Percentiles rank a stretch among this genome's conserved stretches.
Conservation (phyloP, 352 stramenopile genomes). For the Pilasporangium apinafurcum region DNA sequence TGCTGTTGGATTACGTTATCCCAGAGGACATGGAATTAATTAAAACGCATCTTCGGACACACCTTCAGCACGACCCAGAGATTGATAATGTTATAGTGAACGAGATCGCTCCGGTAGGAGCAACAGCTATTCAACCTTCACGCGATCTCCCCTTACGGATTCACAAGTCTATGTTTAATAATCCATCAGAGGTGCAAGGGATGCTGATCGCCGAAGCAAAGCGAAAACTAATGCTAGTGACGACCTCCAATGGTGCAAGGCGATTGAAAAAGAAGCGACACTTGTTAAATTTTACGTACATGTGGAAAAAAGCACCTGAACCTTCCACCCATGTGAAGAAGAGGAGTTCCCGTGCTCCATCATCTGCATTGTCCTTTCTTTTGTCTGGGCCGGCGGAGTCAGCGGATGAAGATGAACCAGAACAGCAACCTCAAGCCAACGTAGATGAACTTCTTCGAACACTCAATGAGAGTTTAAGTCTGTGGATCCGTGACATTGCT, state of each 20-base stretch:
- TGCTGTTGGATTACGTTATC: conserved; percentile 58
- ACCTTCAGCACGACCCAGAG: conserved; percentile 35
- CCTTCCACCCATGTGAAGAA: conserved; percentile 63
- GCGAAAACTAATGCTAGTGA: conserved; percentile 76
- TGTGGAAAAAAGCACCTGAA: conserved; percentile 78
- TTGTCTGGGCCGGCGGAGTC: conserved; percentile 66
- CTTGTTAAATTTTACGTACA: conserved; percentile 63
- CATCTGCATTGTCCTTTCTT: conserved; percentile 75
- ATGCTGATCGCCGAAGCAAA: conserved; percentile 76
- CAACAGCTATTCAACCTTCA: conserved; percentile 29
- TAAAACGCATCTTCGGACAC: conserved; percentile 45
- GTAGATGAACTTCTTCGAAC: conserved; percentile 38
- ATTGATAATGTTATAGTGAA: conserved; percentile 16
- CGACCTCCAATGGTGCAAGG: conserved; percentile 47
- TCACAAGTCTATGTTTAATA: conserved; percentile 84
- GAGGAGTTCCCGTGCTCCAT: conserved; percentile 46
- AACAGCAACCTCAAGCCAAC: conserved; percentile 65
- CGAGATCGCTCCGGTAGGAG: conserved; percentile 18
- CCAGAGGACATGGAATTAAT: conserved; percentile 62
- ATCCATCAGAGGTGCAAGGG: conserved; percentile 60
- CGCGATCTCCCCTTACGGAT: conserved; percentile 69
- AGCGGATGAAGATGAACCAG: conserved; percentile 58
- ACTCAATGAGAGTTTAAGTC: conserved; percentile 35
- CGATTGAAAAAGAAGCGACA: conserved; percentile 87
- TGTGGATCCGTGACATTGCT: conserved; percentile 56